Evolutionary conservation across 78 protist species (phyloP).

Genomic region (Speleostelium caveatum): DNA sequence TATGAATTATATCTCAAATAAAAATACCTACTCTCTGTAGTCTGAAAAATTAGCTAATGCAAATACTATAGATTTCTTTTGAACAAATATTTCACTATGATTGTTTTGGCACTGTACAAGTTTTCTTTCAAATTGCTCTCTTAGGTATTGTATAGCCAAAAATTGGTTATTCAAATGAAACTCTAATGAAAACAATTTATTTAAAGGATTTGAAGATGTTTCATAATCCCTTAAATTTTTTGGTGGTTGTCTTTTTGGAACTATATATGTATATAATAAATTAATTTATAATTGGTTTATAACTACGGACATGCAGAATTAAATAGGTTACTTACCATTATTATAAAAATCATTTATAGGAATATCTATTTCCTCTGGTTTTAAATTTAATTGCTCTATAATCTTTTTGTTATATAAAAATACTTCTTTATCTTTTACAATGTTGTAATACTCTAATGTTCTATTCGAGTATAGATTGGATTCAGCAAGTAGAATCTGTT

Average conservation of each 20-base stretch:
- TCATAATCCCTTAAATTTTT: slow-evolving; percentile 28
- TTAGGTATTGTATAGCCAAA: slow-evolving; percentile 20
- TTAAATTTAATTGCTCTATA: neutral
- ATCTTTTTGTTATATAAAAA: slow-evolving; percentile 38
- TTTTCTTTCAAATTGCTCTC: slow-evolving; percentile 30
- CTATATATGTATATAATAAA: neutral
- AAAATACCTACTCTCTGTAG: slow-evolving; percentile 50
- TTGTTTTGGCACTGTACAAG: slow-evolving; percentile 13
- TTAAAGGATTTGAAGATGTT: slow-evolving; percentile 13
- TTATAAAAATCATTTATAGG: slow-evolving; percentile 31
- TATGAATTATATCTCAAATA: neutral
- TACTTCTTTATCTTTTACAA: slow-evolving; percentile 47
- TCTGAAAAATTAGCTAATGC: slow-evolving; percentile 20
- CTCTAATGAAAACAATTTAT: slow-evolving; percentile 33
- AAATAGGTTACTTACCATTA: neutral
- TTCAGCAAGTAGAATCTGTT: slow-evolving; percentile 36
- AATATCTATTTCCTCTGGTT: slow-evolving; percentile 29
- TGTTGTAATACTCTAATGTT: slow-evolving; percentile 38
- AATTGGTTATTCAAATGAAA: slow-evolving; percentile 31
- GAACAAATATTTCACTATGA: slow-evolving; percentile 16
- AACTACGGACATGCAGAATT: neutral
- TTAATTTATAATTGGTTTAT: neutral
- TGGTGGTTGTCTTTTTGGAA: slow-evolving; percentile 27
- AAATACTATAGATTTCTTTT: slow-evolving; percentile 23
- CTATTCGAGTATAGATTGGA: slow-evolving; percentile 24